Evolutionary conservation across 1,284 basidiomycete species (phyloP).

Genomic region (Moniliella sp.): DNA sequence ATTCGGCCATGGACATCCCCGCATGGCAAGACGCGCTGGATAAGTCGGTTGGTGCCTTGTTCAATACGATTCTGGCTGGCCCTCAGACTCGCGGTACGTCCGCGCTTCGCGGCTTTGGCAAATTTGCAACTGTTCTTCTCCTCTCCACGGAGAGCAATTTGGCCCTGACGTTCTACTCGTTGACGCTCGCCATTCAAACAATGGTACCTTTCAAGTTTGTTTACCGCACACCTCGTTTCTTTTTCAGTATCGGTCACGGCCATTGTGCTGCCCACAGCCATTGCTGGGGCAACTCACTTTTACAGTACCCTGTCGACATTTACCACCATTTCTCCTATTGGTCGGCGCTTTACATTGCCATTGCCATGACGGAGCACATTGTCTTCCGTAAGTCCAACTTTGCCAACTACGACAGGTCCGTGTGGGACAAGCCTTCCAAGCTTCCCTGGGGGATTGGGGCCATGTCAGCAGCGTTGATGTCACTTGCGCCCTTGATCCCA

Average conservation of each 20-base stretch:
- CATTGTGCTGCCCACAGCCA: conserved; percentile 46
- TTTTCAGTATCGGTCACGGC: conserved; percentile 58
- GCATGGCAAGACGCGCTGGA: conserved; percentile 36
- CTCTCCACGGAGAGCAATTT: conserved; percentile 57
- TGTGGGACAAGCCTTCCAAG: conserved; percentile 40
- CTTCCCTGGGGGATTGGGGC: conserved; percentile 44
- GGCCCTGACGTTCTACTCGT: conserved; percentile 51
- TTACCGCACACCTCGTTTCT: no score
- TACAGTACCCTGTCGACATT: conserved; percentile 41
- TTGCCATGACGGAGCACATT: conserved; percentile 43
- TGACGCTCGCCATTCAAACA: no score
- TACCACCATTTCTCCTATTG: conserved; percentile 46
- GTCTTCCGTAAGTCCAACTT: conserved; percentile 40
- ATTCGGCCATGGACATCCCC: conserved; percentile 41
- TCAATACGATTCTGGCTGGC: conserved; percentile 50
- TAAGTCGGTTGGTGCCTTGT: conserved; percentile 44
- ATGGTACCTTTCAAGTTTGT: no score
- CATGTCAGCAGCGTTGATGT: conserved; percentile 11
- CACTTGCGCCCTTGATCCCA: conserved; percentile 24
- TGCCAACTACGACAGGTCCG: conserved; percentile 41
- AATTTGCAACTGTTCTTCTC: conserved; percentile 62
- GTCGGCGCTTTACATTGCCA: conserved; percentile 44
- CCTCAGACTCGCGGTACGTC: no score
- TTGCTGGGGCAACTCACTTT: conserved; percentile 46
- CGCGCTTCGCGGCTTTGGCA: conserved; percentile 60